Evolutionary conservation across 1,139 yeast species (phyloP).

Genomic region (Tardiomyces digboiensis): DNA sequence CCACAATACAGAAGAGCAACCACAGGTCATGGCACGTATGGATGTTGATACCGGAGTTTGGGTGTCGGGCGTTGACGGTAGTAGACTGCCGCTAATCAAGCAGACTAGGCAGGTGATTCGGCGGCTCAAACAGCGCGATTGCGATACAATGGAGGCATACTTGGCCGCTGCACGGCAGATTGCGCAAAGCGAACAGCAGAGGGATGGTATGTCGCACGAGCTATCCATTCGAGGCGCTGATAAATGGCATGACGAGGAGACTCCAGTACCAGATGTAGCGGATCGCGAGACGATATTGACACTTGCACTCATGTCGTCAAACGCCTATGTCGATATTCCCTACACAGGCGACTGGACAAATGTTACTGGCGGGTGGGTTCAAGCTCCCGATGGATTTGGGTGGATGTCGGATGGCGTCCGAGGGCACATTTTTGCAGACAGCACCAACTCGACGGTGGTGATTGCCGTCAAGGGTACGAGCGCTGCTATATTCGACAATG

Average conservation of each 20-base stretch:
- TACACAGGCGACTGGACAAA: conserved; percentile 84
- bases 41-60: conserved; percentile 6
- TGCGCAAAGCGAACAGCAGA: background rate
- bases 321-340: conserved; percentile 82
- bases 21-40: conserved; percentile 7
- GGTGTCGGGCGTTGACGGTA: background rate
- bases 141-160: conserved; percentile 78
- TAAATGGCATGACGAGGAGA: conserved; percentile 21
- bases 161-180: conserved; percentile 97
- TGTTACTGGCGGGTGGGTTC: conserved; percentile 53
- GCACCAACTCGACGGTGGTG: conserved; percentile 56
- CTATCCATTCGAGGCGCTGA: background rate
- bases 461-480: conserved; percentile 89
- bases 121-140: background rate
- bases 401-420: conserved; percentile 83
- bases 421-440: conserved; percentile 81
- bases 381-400: conserved; percentile 41
- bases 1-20: conserved; percentile 9
- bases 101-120: background rate
- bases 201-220: background rate
- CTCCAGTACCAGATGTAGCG: conserved; percentile 59
- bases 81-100: background rate
- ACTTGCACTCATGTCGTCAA: conserved; percentile 79
- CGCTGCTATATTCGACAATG: conserved; percentile 71
- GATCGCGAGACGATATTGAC: conserved; percentile 67